phyloP scores from a whole-genome alignment of 2,329 filamentous ascomycete species.

The Cytospora piceae region DNA sequence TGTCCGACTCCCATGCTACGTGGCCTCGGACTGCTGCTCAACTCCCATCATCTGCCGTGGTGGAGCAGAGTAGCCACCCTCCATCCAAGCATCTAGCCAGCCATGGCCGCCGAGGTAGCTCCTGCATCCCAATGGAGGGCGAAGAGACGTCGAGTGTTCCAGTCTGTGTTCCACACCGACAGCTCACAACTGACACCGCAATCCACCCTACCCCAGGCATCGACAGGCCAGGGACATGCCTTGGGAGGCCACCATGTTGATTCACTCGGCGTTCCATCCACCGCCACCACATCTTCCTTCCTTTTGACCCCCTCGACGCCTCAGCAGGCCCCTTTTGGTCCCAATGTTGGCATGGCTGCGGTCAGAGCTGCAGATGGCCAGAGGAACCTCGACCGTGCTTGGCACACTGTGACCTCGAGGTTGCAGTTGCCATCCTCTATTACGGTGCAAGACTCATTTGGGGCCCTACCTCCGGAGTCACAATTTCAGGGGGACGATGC shows the following conservation, averaged over 20 bases:
- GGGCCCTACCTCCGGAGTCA: slow-evolving; percentile 48
- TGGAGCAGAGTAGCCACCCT: neutral
- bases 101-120: slow-evolving; percentile 26
- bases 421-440: slow-evolving; percentile 61
- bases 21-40: neutral
- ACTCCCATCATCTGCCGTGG: slow-evolving; percentile 1
- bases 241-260: slow-evolving; percentile 40
- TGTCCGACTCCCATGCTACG: neutral
- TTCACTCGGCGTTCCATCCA: slow-evolving; percentile 19
- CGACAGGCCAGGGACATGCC: slow-evolving; percentile 47
- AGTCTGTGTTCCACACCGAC: slow-evolving; percentile 60
- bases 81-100: neutral
- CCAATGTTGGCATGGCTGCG: slow-evolving; percentile 18
- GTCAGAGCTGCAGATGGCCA: slow-evolving; percentile 49
- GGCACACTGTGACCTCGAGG: slow-evolving; percentile 63
- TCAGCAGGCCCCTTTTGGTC: slow-evolving; percentile 7
- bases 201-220: slow-evolving; percentile 44
- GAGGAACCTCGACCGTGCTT: slow-evolving; percentile 62
- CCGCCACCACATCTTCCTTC: slow-evolving; percentile 14
- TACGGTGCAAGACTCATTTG: slow-evolving; percentile 58
- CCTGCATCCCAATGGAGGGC: slow-evolving; percentile 48
- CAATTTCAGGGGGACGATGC: slow-evolving; percentile 47
- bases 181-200: slow-evolving; percentile 53
- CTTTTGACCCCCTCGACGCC: slow-evolving; percentile 12
- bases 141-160: slow-evolving; percentile 55